Base-by-base conservation (phyloP, 2,329 filamentous ascomycete genomes). In the Neopestalotiopsis rosae region DNA sequence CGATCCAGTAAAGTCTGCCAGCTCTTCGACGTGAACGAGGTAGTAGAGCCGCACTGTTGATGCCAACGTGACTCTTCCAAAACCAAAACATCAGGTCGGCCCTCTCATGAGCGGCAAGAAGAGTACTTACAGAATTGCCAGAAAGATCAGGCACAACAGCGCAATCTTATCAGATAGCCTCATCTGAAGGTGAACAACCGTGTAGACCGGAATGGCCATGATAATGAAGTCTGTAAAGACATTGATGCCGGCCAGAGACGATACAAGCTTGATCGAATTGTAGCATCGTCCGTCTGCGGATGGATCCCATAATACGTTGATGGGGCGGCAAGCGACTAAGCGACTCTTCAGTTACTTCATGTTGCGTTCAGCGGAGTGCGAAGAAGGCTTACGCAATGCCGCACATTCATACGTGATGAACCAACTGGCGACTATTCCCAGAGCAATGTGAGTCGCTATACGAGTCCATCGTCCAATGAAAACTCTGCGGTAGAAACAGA, bases 361-460 rank as follows among this genome's bases (percentile, higher is more conserved):
- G 14, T 9, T 40, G 3, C 59, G 10, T 42, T 42, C 14, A n/a
- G 32, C 24, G 14, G 14, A 38, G n/a, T 24, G n/a, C 13, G 5
- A 42, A 5, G 7, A 38, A 2, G 1, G 3, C 59, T 38, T 62
- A 62, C 59, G 34, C 59, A 42, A n/a, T 24, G 59, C n/a, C 17
- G 34, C 32, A 24, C n/a, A 42, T 42, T 38, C 30, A 62, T 62
- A 42, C 7, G 59, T 62, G 17, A 62, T 28, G 59, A 38, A 62
- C 59, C 59, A 62, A 42, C 59, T 42, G 5, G 32, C 59, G 32
- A 62, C 34, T 32, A 62, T 38, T n/a, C 59, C 59, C n/a, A 42
- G 14, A 42, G 59, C 32, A 14, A 42, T n/a, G 34, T 34, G 32
- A 62, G 34, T 62, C 17, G 59, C n/a, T 12, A 42, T 14, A 12